Conservation (phyloP, 345 rosid genomes). For the Salix caprea region DNA sequence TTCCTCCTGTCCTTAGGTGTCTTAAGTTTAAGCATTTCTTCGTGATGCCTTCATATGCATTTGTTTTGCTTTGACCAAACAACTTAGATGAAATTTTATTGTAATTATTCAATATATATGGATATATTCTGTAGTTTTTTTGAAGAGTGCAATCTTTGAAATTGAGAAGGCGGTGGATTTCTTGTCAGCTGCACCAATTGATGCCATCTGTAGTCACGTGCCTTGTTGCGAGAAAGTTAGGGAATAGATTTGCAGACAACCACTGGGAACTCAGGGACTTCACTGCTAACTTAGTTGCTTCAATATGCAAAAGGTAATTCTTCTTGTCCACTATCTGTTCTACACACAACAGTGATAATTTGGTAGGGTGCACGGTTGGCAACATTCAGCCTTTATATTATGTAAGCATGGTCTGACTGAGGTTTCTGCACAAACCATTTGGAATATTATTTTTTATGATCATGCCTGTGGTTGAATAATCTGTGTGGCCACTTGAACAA, state of each 20-base stretch:
- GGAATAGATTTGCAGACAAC: constrained; percentile 83
- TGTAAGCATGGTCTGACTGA: too few relatives aligned
- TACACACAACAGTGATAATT: constrained; percentile 11
- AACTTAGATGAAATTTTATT: constrained; percentile 7
- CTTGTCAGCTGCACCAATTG: constrained; percentile 88
- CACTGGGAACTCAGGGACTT: constrained; percentile 98
- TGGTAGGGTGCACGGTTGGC: not conserved
- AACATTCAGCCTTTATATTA: not conserved
- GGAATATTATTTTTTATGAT: too few relatives aligned
- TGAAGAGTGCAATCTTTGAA: constrained; percentile 18
- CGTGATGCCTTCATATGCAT: not conserved
- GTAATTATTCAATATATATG: constrained; percentile 9
- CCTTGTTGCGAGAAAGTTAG: constrained; percentile 88
- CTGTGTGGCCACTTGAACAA: not conserved
- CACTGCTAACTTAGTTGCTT: constrained; percentile 72
- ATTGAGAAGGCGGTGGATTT: constrained; percentile 35
- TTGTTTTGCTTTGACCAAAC: not conserved
- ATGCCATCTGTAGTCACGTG: constrained; percentile 99
- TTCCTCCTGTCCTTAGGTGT: not conserved
- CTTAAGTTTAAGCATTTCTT: not conserved
- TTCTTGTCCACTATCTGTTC: constrained; percentile 18
- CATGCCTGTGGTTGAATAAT: too few relatives aligned
- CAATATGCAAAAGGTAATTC: constrained; percentile 83
- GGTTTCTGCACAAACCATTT: too few relatives aligned
- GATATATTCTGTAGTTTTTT: constrained; percentile 10